Percentiles rank a stretch among this genome's conserved stretches.
Evolutionary conservation across 331 rosid genomes (phyloP).

Genomic region (Acacia pycnantha): DNA sequence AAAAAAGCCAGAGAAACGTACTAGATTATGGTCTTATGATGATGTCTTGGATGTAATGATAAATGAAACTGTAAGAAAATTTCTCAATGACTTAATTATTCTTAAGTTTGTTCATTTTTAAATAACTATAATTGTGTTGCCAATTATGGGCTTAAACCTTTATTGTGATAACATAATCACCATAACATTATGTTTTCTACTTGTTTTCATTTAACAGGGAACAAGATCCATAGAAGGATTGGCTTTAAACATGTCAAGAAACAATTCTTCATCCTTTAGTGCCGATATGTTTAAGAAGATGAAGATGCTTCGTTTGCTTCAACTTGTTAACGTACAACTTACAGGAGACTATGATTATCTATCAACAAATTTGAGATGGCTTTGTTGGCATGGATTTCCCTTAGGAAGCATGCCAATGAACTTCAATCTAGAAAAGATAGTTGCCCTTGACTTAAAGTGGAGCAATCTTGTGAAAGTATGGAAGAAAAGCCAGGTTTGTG

Average conservation of each 20-base stretch:
- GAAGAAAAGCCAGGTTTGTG: background rate
- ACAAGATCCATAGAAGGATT: background rate
- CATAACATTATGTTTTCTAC: background rate
- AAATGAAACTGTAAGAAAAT: background rate
- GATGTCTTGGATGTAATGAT: constrained; percentile 1
- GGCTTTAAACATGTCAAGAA: background rate
- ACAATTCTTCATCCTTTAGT: background rate
- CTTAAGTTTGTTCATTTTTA: background rate
- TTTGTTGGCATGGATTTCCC: background rate
- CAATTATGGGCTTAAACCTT: background rate
- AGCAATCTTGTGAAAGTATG: background rate
- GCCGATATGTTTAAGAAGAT: background rate
- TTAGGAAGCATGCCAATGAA: background rate
- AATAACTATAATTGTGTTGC: background rate
- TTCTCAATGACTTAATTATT: background rate
- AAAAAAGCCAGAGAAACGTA: constrained; percentile 11
- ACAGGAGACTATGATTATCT: background rate
- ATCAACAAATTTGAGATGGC: background rate
- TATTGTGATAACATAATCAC: background rate
- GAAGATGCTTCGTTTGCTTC: background rate
- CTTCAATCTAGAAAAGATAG: background rate
- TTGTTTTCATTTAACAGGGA: background rate
- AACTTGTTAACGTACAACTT: background rate
- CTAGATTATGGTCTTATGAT: constrained; percentile 19
- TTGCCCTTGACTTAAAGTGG: background rate